phyloP scores from a whole-genome alignment of 2,329 filamentous ascomycete genomes.

The Scleromitrula shiraiana region DNA sequence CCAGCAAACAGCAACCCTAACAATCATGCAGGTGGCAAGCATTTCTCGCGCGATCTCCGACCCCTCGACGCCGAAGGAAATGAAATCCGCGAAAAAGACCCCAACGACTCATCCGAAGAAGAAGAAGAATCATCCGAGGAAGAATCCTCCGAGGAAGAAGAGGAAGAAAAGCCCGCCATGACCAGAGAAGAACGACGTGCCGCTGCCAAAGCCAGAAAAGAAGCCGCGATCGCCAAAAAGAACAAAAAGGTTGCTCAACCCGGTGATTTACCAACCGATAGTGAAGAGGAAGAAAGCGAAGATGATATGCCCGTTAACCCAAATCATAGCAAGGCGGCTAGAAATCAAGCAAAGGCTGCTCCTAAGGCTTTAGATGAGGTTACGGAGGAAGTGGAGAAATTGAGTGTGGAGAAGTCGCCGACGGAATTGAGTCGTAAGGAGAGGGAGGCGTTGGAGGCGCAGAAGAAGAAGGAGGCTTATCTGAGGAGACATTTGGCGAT shows the following conservation, averaged over 20 bases:
- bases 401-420: constrained; percentile 37
- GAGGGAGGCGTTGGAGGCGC: constrained; percentile 74
- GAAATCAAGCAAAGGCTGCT: constrained; percentile 44
- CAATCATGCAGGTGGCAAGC: constrained; percentile 66
- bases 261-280: constrained; percentile 74
- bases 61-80: constrained; percentile 86
- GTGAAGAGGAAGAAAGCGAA: constrained; percentile 49
- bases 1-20: constrained; percentile 12
- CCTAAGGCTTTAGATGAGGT: constrained; percentile 39
- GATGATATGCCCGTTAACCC: constrained; percentile 77
- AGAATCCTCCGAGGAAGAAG: constrained; percentile 39
- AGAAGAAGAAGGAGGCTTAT: constrained; percentile 82
- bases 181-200: constrained; percentile 84
- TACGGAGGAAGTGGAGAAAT: constrained; percentile 47
- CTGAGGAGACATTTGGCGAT: constrained; percentile 87
- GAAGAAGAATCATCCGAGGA: constrained; percentile 47
- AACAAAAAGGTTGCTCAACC: constrained; percentile 65
- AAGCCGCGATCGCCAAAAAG: constrained; percentile 73
- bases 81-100: constrained; percentile 70
- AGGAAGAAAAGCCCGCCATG: constrained; percentile 44
- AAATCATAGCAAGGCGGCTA: constrained; percentile 75
- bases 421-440: constrained; percentile 58
- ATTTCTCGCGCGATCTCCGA: constrained; percentile 86
- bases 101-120: constrained; percentile 40
- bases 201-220: constrained; percentile 83